Base-by-base conservation (phyloP, 768 basidiomycete species). In the Kwoniella shandongensis region DNA sequence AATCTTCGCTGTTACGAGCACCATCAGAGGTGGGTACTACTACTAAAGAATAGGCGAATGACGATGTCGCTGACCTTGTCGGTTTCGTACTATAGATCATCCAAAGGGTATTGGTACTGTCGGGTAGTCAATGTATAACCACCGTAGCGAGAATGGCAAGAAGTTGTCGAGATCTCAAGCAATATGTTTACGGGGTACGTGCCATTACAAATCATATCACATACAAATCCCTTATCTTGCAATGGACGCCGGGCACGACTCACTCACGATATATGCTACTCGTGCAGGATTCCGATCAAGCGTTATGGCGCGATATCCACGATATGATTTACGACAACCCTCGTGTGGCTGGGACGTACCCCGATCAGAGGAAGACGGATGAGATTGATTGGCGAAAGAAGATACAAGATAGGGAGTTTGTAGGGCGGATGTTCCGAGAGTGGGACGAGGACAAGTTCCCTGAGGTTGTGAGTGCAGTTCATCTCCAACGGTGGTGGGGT, bases 181-280 rank as follows among this genome's bases (percentile, higher is more conserved):
- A 62, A 20, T 64, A 66, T 36, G 66, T 75, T 39, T 75, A 73
- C 53, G 62, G 67, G n/a, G 73, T 74, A 50, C 29, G 69, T 59
- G 30, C 10, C n/a, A 27, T 17, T 5, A 41, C 35, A 36, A 8
- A 36, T 36, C 35, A 36, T 8, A 8, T 36, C 17, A 36, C 17
- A 36, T 36, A 36, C 17, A 36, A 8, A 36, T 36, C 35, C 10
- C 35, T 36, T 17, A 8, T 8, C 8, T 17, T 8, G 17, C 17
- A 36, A 8, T 36, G 35, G n/a, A n/a, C n/a, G n/a, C n/a, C n/a
- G n/a, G n/a, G n/a, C n/a, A n/a, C 36, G 11, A 10, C 36, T 10
- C 36, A 10, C 11, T n/a, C n/a, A 38, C 36, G 10, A 38, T 38
- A 10, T n/a, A n/a, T n/a, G n/a, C 11, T 29, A 26, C 35, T 30